Percentiles rank a stretch among this genome's conserved stretches.
These are phyloP conservation scores for Canavalia ensiformis DNA, from an alignment of 306 rosid species.

Conservation along the genomic window DNA sequence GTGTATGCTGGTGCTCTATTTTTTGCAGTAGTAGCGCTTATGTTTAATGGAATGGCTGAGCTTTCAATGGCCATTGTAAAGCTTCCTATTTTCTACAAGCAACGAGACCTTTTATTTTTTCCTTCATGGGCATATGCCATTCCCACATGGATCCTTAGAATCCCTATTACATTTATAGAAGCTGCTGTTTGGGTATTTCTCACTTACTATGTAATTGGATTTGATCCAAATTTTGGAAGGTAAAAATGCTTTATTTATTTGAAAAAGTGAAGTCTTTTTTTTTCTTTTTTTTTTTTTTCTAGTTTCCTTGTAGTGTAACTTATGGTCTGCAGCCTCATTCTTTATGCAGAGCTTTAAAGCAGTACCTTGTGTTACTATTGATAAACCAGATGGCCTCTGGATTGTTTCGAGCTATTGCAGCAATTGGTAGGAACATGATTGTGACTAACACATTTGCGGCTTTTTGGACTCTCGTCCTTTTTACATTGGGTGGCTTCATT, in stretches of 20 bases:
- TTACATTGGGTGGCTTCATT: conserved; percentile 61
- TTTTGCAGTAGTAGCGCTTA: conserved; percentile 48
- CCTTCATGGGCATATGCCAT: conserved; percentile 75
- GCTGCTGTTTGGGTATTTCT: conserved; percentile 64
- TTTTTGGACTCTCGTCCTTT: conserved; percentile 41
- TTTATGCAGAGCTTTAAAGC: conserved; percentile 57
- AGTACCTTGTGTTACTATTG: conserved; percentile 51
- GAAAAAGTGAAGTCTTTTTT: not conserved
- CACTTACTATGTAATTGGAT: conserved; percentile 67
- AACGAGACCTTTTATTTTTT: conserved; percentile 65
- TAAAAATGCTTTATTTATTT: not conserved
- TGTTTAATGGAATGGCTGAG: conserved; percentile 70
- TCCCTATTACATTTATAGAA: conserved; percentile 56
- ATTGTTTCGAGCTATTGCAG: conserved; percentile 62
- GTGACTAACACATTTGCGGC: conserved; percentile 55
- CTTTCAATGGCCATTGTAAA: conserved; percentile 59
- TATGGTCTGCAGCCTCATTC: conserved; percentile 9
- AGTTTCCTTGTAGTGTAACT: conserved; percentile 19
- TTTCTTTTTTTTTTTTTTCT: not conserved
- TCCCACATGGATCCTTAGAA: conserved; percentile 64
- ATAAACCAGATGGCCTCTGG: conserved; percentile 64
- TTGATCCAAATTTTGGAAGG: conserved; percentile 67
- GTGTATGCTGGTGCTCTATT: conserved; percentile 63
- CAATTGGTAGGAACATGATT: conserved; percentile 59
- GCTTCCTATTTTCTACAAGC: conserved; percentile 76